Conservation (phyloP, 2,329 filamentous ascomycete genomes). For the Beauveria caledonica region DNA sequence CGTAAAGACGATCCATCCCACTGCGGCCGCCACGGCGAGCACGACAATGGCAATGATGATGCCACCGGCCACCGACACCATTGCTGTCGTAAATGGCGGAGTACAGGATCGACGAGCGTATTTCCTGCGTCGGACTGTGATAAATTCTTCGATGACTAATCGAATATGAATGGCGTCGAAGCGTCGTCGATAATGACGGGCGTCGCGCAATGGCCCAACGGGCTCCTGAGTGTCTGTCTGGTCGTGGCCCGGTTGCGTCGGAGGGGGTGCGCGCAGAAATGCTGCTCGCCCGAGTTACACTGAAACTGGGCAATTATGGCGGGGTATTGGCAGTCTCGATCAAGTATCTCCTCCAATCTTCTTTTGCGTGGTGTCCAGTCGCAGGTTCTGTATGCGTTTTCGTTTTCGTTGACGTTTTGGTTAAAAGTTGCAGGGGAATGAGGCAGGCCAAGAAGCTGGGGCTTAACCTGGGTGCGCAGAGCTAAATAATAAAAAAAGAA, state of each 20-base stretch:
- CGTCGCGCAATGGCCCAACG: neutral
- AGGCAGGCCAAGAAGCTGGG: neutral
- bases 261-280: neutral
- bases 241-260: neutral
- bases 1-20: slow-evolving; percentile 63
- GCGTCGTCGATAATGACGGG: neutral
- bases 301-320: neutral
- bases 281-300: neutral
- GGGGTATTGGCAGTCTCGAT: neutral
- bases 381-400: neutral
- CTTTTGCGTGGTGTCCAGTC: neutral
- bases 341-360: neutral
- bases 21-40: slow-evolving; percentile 45
- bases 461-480: neutral
- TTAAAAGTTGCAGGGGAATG: neutral
- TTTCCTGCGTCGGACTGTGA: neutral
- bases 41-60: slow-evolving; percentile 67
- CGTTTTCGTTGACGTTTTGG: neutral
- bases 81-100: slow-evolving; percentile 22
- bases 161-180: neutral
- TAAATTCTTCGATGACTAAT: neutral
- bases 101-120: neutral
- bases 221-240: neutral
- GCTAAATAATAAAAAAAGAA: no score
- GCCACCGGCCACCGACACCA: slow-evolving; percentile 53